A percentile compares a stretch with the other conserved stretches of the same genome.
phyloP scores from a whole-genome alignment of 2,329 filamentous ascomycete species.

The Lachnellula willkommii region DNA sequence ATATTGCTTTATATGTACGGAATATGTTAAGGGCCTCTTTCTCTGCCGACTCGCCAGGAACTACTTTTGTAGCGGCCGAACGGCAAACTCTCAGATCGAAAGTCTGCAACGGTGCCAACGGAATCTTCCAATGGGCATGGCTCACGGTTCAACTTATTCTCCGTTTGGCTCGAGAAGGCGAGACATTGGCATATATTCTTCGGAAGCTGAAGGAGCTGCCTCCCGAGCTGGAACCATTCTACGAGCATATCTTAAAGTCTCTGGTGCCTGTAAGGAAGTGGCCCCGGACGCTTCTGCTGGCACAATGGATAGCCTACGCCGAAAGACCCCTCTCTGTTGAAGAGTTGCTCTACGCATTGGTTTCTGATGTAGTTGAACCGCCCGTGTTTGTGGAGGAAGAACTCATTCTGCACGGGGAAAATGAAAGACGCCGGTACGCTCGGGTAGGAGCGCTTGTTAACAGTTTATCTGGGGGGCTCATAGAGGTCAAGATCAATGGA shows the following conservation, averaged over 20 bases:
- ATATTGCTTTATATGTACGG: constrained; percentile 30
- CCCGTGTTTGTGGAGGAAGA: not conserved
- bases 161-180: constrained; percentile 4
- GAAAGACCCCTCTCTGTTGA: constrained; percentile 5
- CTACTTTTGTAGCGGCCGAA: too few relatives aligned
- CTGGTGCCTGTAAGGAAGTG: constrained; percentile 10
- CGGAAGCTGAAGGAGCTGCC: constrained; percentile 13
- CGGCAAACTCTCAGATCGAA: too few relatives aligned
- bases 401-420: not conserved
- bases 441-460: constrained; percentile 5
- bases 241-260: constrained; percentile 16
- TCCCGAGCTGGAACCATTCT: constrained; percentile 10
- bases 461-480: constrained; percentile 15
- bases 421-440: not conserved
- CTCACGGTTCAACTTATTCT: constrained; percentile 24
- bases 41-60: not conserved
- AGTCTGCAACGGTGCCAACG: constrained; percentile 6
- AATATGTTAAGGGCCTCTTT: constrained; percentile 11
- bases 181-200: constrained; percentile 1
- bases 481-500: constrained; percentile 9
- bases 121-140: constrained; percentile 37
- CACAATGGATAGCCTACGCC: constrained; percentile 13
- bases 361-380: not conserved
- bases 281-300: constrained; percentile 12
- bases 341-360: constrained; percentile 4